Evolutionary conservation across 805 yeast genomes (phyloP).

Genomic region (Sugiyamaella qingdaonensis): DNA sequence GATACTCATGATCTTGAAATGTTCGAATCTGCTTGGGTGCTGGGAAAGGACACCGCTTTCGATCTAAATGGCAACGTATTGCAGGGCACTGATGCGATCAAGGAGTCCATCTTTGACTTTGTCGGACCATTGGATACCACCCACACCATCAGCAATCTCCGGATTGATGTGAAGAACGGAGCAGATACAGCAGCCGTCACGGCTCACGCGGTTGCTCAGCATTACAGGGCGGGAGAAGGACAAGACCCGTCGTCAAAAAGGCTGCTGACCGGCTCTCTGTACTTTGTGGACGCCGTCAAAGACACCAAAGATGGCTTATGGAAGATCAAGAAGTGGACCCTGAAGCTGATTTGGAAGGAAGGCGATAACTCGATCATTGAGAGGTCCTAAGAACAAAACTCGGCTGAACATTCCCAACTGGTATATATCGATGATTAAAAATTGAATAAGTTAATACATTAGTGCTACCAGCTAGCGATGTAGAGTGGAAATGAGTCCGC

Average conservation of each 20-base stretch:
- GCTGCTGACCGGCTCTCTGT: neutral
- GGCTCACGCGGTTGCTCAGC: constrained; percentile 8
- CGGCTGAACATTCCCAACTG: no score
- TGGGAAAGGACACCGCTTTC: neutral
- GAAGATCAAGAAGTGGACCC: neutral
- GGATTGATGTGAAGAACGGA: constrained; percentile 4
- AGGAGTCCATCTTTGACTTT: neutral
- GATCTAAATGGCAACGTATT: neutral
- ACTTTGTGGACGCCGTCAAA: neutral
- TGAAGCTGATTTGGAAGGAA: constrained; percentile 4
- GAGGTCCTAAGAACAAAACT: no score
- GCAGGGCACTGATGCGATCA: neutral
- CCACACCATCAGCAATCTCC: neutral
- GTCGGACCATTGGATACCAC: constrained; percentile 3
- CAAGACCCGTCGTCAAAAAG: neutral
- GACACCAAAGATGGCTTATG: neutral
- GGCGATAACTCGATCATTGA: neutral
- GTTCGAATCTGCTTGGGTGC: neutral
- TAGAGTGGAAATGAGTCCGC: no score
- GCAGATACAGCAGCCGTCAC: constrained; percentile 4
- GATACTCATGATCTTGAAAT: constrained; percentile 1
- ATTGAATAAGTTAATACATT: no score
- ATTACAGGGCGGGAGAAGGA: constrained; percentile 1
- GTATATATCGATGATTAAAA: no score
- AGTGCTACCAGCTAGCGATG: no score